A percentile compares a stretch with the other conserved stretches of the same genome.
These are phyloP conservation scores for Malus hybrid DNA, from an alignment of 331 rosid genomes.

Conservation along the genomic window DNA sequence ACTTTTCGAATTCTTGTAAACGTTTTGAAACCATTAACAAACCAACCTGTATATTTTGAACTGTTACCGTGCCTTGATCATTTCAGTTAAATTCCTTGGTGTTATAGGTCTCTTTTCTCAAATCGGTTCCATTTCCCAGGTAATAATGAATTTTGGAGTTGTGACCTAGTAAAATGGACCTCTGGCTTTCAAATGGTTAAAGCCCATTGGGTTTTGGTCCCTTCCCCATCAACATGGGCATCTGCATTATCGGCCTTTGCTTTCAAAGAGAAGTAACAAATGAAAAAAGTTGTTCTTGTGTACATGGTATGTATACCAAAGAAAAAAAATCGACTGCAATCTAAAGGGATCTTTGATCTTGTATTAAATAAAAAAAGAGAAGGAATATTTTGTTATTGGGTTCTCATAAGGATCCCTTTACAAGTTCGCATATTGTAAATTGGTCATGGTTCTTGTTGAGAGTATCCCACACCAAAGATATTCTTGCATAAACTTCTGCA, in stretches of 20 bases:
- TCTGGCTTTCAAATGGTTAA: neutral
- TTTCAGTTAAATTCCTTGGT: constrained; percentile 3
- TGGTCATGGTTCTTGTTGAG: neutral
- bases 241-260: too few species aligned
- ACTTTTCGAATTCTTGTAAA: constrained; percentile 11
- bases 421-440: neutral
- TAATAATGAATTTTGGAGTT: neutral
- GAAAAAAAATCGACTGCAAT: too few species aligned
- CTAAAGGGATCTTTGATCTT: neutral
- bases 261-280: too few species aligned
- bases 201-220: neutral
- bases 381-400: constrained; percentile 2
- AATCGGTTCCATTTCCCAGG: neutral
- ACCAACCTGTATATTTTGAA: constrained; percentile 19
- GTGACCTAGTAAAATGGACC: neutral
- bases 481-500: neutral
- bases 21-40: constrained; percentile 8
- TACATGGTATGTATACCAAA: too few species aligned
- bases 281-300: too few species aligned
- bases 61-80: constrained; percentile 8
- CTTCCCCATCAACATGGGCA: neutral
- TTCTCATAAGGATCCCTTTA: neutral
- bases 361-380: neutral
- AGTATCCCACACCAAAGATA: neutral
- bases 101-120: neutral